Percentiles rank a stretch among this genome's conserved stretches.
Evolutionary conservation across 352 stramenopile genomes (phyloP).

Genomic region (Phytophthora sp.): DNA sequence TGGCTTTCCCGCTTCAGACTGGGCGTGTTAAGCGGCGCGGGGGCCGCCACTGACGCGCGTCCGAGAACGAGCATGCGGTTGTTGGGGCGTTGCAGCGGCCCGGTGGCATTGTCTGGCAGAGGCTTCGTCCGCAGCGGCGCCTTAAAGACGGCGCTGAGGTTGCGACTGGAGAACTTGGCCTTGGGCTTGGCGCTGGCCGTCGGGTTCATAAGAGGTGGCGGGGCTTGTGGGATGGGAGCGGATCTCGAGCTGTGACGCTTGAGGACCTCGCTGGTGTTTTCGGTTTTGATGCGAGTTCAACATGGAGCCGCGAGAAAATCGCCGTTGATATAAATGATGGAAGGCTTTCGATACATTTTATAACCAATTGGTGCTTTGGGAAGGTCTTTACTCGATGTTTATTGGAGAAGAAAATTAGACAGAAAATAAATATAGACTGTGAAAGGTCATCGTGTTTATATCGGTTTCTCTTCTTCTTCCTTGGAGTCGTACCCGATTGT

Average conservation of each 20-base stretch:
- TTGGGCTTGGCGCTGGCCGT: constrained; percentile 50
- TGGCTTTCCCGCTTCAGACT: constrained; percentile 73
- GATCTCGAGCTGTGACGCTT: constrained; percentile 30
- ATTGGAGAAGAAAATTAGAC: no score
- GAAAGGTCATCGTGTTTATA: no score
- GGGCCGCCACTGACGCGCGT: constrained; percentile 38
- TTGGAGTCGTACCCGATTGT: no score
- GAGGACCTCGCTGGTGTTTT: constrained; percentile 27
- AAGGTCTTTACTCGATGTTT: no score
- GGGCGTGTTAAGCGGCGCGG: constrained; percentile 80
- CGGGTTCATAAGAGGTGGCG: constrained; percentile 45
- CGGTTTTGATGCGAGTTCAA: constrained; percentile 29
- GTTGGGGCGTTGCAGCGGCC: constrained; percentile 28
- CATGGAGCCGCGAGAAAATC: constrained; percentile 16
- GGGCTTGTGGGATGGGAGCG: background rate
- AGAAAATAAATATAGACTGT: background rate
- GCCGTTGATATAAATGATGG: constrained; percentile 9
- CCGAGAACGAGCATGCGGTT: constrained; percentile 68
- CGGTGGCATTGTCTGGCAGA: constrained; percentile 34
- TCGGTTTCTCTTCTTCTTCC: no score
- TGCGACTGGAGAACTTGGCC: constrained; percentile 77
- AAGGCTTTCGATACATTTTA: constrained; percentile 20
- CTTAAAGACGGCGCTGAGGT: constrained; percentile 76
- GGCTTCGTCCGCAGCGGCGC: constrained; percentile 49
- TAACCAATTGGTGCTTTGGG: no score